Conservation (phyloP, 805 yeast species). For the Yamadazyma insecticola region DNA sequence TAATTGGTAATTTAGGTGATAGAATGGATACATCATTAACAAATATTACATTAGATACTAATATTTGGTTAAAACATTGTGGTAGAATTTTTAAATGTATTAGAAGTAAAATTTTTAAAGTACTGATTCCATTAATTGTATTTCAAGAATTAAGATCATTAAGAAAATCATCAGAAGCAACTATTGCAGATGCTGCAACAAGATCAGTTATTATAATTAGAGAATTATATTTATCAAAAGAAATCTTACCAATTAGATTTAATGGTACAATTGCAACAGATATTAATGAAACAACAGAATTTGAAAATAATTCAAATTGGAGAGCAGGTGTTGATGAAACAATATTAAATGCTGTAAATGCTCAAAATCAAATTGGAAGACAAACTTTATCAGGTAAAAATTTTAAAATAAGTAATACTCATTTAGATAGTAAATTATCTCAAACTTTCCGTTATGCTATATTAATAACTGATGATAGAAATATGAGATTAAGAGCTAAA, state of each 20-base stretch:
- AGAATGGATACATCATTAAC: conserved; percentile 55
- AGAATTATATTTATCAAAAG: conserved; percentile 55
- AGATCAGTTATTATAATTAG: conserved; percentile 72
- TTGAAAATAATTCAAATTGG: conserved; percentile 72
- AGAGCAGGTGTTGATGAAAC: conserved; percentile 68
- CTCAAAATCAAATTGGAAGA: conserved; percentile 37
- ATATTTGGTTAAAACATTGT: conserved; percentile 77
- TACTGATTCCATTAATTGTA: conserved; percentile 68
- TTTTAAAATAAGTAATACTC: conserved; percentile 11
- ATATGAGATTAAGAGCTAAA: conserved; percentile 64
- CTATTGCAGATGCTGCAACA: conserved; percentile 76
- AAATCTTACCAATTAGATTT: conserved; percentile 57
- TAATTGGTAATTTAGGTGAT: conserved; percentile 49
- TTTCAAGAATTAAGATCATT: conserved; percentile 73
- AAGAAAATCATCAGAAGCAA: conserved; percentile 65
- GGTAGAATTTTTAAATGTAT: conserved; percentile 71
- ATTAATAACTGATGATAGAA: conserved; percentile 68
- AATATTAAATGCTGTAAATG: conserved; percentile 47
- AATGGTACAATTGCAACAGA: conserved; percentile 67
- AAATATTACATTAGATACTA: conserved; percentile 65
- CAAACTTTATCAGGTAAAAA: conserved; percentile 39
- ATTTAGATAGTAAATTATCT: conserved; percentile 33
- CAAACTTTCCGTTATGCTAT: conserved; percentile 51
- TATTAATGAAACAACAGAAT: conserved; percentile 67
- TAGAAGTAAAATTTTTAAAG: conserved; percentile 51